Base-by-base conservation (phyloP, 352 stramenopile species). In the Pythium diclinum region DNA sequence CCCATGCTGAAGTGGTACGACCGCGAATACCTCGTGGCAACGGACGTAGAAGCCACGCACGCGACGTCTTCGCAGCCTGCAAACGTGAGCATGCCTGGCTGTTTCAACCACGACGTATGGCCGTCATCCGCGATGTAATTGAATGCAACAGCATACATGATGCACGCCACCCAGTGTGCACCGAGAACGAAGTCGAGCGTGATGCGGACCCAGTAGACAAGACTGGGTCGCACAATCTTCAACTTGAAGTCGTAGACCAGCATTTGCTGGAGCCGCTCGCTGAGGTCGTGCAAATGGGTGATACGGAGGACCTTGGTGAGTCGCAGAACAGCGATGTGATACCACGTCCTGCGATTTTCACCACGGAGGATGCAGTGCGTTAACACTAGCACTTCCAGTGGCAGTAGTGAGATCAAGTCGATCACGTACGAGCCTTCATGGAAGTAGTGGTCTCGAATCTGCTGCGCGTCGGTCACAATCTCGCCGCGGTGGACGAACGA, bases 1-100 rank as follows among this genome's bases (percentile, higher is more conserved):
- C 78, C 80, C 28, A 91, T 89, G 53, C 79, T 88, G 44, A 89
- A 89, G 63, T 89, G 75, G n/a, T 77, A 81, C 30, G 75, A 84
- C 10, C 82, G 77, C 17, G 81, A 42, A 42, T 89, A 91, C 3
- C 66, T 62, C n/a, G 72, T 62, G 1, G 60, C n/a, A 3, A 87
- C 32, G 8, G 81, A 65, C 28, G 86, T 66, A 30, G 49, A 56
- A 0, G 65, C 70, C 46, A 89, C 70, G 17, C 73, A 74, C 3
- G 56, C 30, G 36, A 80, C 57, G 46, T 65, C 69, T 1, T 33
- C 36, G 19, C 75, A 72, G 3, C 69, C 75, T 17, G 60, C 42
- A 48, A 87, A 86, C 9, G 68, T 71, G 9, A 91, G 68, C 82
- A 91, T 91, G 0, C 65, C 69, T 3, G 64, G 54, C 9, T 61